Base-by-base conservation (phyloP, 352 stramenopile genomes). In the Thraustochytrium sp. region DNA sequence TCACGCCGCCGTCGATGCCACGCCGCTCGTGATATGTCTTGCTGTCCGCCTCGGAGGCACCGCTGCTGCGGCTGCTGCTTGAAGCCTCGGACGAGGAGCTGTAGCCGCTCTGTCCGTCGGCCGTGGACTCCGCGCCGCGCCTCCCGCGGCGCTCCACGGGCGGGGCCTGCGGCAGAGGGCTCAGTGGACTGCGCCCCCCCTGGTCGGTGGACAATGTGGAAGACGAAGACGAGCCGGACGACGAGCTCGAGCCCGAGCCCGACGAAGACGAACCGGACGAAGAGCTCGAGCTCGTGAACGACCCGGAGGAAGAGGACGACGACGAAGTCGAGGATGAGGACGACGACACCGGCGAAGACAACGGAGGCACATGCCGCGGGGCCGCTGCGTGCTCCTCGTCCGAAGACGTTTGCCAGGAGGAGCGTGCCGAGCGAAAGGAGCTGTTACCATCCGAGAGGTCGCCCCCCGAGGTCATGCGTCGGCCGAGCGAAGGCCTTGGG, bases 271-370 rank as follows among this genome's bases (percentile, higher is more conserved):
- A 31, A 31, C 4, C 62, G 18, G 72, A 80, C 5, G 2, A 13
- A 4, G 72, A 80, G 9, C 21, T 4, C 2, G 46, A 80, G 29
- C 46, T 46, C 72, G 72, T 68, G 21, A 18, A 53, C 29, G 49
- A 76, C 26, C 9, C n/a, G 13, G 48, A 73, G n/a, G 18, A 37
- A 2, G 74, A 82, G 29, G 31, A 21, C 46, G 74, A 82, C 23
- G 34, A 74, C 18, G 53, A 54, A 42, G 36, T 8, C 54, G 46
- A 74, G 54, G 26, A 78, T 16, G 73, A 76, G 37, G 68, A 80
- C 26, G 44, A 72, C 16, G 68, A 80, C 11, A 42, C 42, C 2
- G 26, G 31, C 37, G 68, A 80, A 63, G n/a, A 37, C 1, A 23
- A 74, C 29, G 68, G 34, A 76, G 44, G 11, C 51, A 16, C 37